Evolutionary conservation across 371 early-diverging fungal genomes (phyloP).

Genomic region (Syncephalastrum racemosum): DNA sequence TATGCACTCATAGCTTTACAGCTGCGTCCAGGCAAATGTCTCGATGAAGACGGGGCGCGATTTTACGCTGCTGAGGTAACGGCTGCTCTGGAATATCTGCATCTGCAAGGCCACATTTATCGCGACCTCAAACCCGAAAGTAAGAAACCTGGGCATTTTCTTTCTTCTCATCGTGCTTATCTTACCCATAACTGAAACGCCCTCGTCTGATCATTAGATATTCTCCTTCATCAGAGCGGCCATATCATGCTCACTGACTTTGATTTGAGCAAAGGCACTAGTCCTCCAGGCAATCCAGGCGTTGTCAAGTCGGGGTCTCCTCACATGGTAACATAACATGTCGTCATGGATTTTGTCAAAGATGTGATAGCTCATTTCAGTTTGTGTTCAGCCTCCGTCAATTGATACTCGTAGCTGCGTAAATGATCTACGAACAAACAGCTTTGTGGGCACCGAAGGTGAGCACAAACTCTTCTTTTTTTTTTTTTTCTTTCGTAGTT

Average conservation of each 20-base stretch:
- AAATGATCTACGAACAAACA: constrained; percentile 85
- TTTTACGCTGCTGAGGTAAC: constrained; percentile 99
- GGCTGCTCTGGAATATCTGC: constrained; percentile 92
- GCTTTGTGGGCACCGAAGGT: constrained; percentile 96
- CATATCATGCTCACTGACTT: constrained; percentile 98
- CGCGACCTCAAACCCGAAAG: constrained; percentile 99
- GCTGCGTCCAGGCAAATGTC: constrained; percentile 79
- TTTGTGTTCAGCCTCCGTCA: constrained; percentile 44
- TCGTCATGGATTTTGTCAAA: not conserved
- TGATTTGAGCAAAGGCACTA: constrained; percentile 90
- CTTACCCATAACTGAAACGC: not conserved
- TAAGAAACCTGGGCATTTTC: constrained; percentile 32
- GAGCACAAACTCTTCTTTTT: constrained; percentile 1
- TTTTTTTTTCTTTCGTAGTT: not conserved
- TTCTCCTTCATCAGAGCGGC: constrained; percentile 89
- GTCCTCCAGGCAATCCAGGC: constrained; percentile 71
- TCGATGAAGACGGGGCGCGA: constrained; percentile 85
- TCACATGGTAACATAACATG: constrained; percentile 33
- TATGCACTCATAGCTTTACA: constrained; percentile 63
- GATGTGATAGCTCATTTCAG: constrained; percentile 4
- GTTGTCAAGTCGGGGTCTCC: constrained; percentile 69
- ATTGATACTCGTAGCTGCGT: constrained; percentile 90
- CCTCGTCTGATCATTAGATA: constrained; percentile 54
- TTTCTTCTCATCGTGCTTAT: not conserved
- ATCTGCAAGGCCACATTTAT: constrained; percentile 96